These are phyloP conservation scores for Erucastrum elatum DNA, from an alignment of 345 rosid genomes.

Conservation along the genomic window DNA sequence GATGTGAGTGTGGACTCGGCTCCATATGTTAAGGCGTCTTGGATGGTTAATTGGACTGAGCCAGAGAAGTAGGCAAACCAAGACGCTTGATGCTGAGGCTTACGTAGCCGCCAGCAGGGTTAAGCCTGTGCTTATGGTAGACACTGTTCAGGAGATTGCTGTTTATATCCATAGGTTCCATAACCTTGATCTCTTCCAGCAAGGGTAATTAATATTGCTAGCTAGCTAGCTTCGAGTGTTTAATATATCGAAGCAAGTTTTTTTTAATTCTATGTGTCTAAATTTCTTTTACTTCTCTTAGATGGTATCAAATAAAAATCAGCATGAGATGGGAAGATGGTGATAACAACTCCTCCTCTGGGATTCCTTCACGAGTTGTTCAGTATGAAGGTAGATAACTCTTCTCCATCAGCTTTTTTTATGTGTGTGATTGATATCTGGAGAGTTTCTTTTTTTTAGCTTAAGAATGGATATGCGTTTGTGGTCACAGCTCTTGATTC, in stretches of 20 bases:
- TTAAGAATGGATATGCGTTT: slow-evolving; percentile 20
- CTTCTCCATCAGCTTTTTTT: no score
- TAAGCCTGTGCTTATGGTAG: slow-evolving; percentile 63
- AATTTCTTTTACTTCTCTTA: slow-evolving; percentile 17
- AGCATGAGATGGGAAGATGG: slow-evolving; percentile 85
- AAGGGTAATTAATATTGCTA: slow-evolving; percentile 52
- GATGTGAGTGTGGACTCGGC: slow-evolving; percentile 38
- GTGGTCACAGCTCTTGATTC: slow-evolving; percentile 64
- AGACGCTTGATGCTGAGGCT: slow-evolving; percentile 57
- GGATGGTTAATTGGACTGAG: slow-evolving; percentile 61
- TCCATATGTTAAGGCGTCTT: slow-evolving; percentile 53
- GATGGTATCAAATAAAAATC: slow-evolving; percentile 94
- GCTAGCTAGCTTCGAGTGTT: no score
- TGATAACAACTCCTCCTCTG: slow-evolving; percentile 45
- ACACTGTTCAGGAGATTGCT: slow-evolving; percentile 81
- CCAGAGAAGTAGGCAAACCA: slow-evolving; percentile 45
- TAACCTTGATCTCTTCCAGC: slow-evolving; percentile 64
- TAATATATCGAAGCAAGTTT: neutral
- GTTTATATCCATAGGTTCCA: slow-evolving; percentile 54
- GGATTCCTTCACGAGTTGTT: slow-evolving; percentile 82
- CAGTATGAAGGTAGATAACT: slow-evolving; percentile 99
- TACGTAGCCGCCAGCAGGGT: slow-evolving; percentile 48
- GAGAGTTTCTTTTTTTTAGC: neutral
- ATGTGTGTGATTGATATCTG: no score
- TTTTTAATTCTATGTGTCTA: neutral